Evolutionary conservation across 495 filamentous ascomycete species (phyloP).

Genomic region (Penicillium odoratum): DNA sequence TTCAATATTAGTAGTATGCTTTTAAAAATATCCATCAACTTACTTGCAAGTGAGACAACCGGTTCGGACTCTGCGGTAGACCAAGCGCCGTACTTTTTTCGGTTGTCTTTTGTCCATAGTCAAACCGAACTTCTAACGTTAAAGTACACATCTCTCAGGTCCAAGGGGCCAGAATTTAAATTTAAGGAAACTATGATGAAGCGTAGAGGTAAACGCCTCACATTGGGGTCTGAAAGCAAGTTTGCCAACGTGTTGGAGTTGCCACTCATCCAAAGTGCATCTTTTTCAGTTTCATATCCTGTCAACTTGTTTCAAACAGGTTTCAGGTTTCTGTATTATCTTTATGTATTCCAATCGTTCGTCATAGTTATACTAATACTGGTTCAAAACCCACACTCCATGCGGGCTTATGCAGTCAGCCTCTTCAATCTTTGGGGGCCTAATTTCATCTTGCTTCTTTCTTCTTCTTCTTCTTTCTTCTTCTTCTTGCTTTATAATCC

Average conservation of each 20-base stretch:
- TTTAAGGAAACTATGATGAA: neutral
- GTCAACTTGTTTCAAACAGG: neutral
- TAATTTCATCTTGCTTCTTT: too few species aligned
- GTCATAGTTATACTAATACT: neutral
- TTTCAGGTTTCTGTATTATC: neutral
- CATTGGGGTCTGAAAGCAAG: neutral
- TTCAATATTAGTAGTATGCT: neutral
- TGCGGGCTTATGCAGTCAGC: too few species aligned
- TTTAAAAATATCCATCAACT: neutral
- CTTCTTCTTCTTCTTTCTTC: too few species aligned
- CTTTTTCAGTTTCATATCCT: neutral
- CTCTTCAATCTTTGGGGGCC: too few species aligned
- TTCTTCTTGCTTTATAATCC: too few species aligned
- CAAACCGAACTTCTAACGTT: neutral
- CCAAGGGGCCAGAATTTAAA: neutral
- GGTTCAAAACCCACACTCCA: too few species aligned
- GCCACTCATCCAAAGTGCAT: neutral
- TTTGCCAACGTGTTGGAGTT: neutral
- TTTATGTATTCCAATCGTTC: neutral
- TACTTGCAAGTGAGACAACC: neutral
- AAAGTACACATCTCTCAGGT: neutral
- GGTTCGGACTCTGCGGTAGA: neutral
- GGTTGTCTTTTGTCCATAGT: neutral
- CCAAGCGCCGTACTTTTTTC: neutral
- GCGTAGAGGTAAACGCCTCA: neutral